These are phyloP conservation scores for Protomyces inouyei DNA, from an alignment of 1,139 yeast genomes.

Conservation along the genomic window DNA sequence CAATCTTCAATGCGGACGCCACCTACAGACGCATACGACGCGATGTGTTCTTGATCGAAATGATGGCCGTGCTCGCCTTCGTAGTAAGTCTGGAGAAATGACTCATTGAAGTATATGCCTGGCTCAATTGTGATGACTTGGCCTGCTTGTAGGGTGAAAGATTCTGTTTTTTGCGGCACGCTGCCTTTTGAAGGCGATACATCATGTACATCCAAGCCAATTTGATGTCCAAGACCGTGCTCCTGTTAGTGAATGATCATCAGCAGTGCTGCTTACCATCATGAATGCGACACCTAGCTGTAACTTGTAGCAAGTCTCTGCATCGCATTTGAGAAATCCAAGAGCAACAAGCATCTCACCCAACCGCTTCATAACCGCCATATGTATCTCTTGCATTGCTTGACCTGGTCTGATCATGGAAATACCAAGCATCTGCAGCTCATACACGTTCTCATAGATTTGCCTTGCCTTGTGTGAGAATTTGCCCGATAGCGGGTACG, in stretches of 20 bases:
- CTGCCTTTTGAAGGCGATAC: constrained; percentile 41
- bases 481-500: constrained; percentile 85
- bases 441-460: constrained; percentile 72
- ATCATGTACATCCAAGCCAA: constrained; percentile 96
- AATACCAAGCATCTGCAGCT: constrained; percentile 76
- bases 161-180: neutral
- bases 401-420: constrained; percentile 71
- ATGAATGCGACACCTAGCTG: neutral
- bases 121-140: constrained; percentile 96
- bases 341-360: neutral
- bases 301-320: neutral
- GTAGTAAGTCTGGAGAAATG: constrained; percentile 62
- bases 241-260: constrained; percentile 48
- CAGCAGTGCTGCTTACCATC: constrained; percentile 37
- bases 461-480: constrained; percentile 84
- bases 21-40: constrained; percentile 79
- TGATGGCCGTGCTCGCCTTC: constrained; percentile 54
- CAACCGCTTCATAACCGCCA: neutral
- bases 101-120: constrained; percentile 85
- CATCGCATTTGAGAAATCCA: neutral
- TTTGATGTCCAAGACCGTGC: constrained; percentile 88
- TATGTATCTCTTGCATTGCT: neutral
- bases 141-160: constrained; percentile 49
- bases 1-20: constrained; percentile 97
- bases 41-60: constrained; percentile 61